Evolutionary conservation across 2,329 filamentous ascomycete species (phyloP).

Genomic region (Podosphaera aphanis): DNA sequence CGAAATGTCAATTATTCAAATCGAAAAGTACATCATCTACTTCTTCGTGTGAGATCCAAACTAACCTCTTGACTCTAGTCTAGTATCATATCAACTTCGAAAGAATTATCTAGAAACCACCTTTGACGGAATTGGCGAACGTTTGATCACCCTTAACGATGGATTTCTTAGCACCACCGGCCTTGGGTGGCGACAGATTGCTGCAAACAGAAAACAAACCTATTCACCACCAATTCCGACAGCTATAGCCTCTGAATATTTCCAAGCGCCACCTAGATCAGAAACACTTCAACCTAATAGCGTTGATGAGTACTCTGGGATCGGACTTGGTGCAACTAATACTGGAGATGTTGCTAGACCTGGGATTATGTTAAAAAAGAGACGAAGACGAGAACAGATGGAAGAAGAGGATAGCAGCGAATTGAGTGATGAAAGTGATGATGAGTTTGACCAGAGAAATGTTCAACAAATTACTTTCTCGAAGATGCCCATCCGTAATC

Average conservation of each 20-base stretch:
- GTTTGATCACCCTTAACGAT: constrained; percentile 61
- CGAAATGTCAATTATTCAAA: constrained; percentile 18
- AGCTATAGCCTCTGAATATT: constrained; percentile 62
- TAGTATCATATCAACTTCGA: constrained; percentile 63
- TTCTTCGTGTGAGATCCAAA: background rate
- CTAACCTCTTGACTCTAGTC: constrained; percentile 22
- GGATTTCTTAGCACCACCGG: constrained; percentile 55
- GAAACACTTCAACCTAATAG: constrained; percentile 29
- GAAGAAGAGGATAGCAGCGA: constrained; percentile 65
- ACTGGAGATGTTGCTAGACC: constrained; percentile 40
- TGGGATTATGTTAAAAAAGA: constrained; percentile 40
- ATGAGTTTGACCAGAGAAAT: constrained; percentile 47
- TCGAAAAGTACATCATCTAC: constrained; percentile 15
- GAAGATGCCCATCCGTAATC: constrained; percentile 74
- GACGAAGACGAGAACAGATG: constrained; percentile 46
- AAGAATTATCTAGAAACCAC: constrained; percentile 60
- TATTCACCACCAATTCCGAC: constrained; percentile 74
- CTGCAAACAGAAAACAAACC: constrained; percentile 55
- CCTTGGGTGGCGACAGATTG: constrained; percentile 60
- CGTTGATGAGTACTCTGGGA: constrained; percentile 42
- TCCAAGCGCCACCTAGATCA: constrained; percentile 43
- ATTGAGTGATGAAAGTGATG: constrained; percentile 63
- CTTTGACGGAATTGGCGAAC: constrained; percentile 65
- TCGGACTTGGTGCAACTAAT: constrained; percentile 19
- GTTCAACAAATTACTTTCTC: constrained; percentile 85